phyloP scores from a whole-genome alignment of 371 early-diverging fungal genomes.

The Mucor sp. region DNA sequence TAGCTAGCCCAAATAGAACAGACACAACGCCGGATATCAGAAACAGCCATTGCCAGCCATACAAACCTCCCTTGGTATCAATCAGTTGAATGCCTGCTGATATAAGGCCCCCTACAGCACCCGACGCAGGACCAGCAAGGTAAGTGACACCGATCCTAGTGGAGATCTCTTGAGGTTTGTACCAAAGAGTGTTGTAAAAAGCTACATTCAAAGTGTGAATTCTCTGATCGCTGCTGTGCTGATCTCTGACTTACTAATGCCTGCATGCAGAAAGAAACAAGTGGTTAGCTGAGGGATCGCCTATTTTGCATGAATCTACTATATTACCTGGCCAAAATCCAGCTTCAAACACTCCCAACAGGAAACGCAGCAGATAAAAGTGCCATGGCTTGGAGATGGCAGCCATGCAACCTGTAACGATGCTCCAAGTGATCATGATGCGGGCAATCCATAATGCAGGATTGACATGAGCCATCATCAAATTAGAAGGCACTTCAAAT shows the following conservation, averaged over 20 bases:
- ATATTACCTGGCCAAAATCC: constrained; percentile 53
- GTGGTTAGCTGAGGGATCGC: neutral
- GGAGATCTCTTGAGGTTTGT: constrained; percentile 48
- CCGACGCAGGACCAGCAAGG: constrained; percentile 49
- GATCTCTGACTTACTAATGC: constrained; percentile 28
- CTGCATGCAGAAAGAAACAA: constrained; percentile 3
- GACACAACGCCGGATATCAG: constrained; percentile 43
- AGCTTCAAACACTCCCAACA: constrained; percentile 55
- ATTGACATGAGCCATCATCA: constrained; percentile 52
- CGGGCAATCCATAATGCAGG: constrained; percentile 53
- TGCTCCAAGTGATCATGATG: constrained; percentile 56
- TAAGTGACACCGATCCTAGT: constrained; percentile 49
- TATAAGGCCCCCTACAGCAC: constrained; percentile 53
- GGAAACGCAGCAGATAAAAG: constrained; percentile 49
- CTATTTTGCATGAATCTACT: neutral
- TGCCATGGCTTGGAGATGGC: constrained; percentile 50
- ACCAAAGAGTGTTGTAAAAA: constrained; percentile 52
- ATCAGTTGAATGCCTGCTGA: constrained; percentile 50
- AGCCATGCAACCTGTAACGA: constrained; percentile 52
- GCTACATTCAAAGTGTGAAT: constrained; percentile 20
- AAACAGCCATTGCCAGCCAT: constrained; percentile 57
- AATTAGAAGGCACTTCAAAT: constrained; percentile 53
- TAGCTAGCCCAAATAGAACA: constrained; percentile 42
- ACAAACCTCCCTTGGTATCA: constrained; percentile 42
- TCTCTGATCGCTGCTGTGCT: neutral